Percentiles rank a stretch among this genome's conserved stretches.
Evolutionary conservation across 139 green algal genomes (phyloP).

Genomic region (Volvox reticuliferus): DNA sequence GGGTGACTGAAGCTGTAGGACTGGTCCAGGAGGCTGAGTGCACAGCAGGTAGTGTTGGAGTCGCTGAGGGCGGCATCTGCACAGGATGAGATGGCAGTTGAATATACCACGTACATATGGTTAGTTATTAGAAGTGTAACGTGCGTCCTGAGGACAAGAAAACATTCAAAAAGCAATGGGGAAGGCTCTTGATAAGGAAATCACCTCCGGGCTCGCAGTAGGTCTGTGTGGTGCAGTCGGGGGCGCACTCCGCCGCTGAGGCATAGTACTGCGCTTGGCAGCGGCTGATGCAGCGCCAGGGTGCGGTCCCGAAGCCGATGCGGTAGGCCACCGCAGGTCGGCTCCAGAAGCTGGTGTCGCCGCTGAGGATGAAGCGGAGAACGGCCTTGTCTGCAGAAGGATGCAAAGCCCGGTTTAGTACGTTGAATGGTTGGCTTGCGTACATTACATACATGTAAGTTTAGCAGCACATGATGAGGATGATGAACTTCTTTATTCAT

Average conservation of each 20-base stretch:
- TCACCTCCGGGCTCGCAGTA: slow-evolving; percentile 28
- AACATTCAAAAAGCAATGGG: too few species aligned
- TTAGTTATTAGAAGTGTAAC: too few species aligned
- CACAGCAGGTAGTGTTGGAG: slow-evolving; percentile 30
- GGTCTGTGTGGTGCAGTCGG: neutral
- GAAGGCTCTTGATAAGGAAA: too few species aligned
- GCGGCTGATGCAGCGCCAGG: slow-evolving; percentile 19
- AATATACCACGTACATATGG: too few species aligned
- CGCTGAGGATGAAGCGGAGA: slow-evolving; percentile 23
- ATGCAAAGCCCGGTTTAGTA: too few species aligned
- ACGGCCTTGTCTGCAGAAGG: slow-evolving; percentile 39
- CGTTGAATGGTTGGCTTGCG: too few species aligned
- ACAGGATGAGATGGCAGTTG: neutral
- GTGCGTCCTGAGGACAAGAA: too few species aligned
- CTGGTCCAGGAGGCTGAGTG: slow-evolving; percentile 36
- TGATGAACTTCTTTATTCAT: too few species aligned
- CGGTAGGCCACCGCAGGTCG: slow-evolving; percentile 12
- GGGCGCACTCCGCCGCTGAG: neutral
- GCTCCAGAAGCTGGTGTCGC: slow-evolving; percentile 34
- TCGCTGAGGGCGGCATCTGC: neutral
- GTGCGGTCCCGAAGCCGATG: slow-evolving; percentile 31
- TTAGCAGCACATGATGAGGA: too few species aligned
- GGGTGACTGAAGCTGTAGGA: slow-evolving; percentile 1
- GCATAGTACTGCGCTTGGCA: neutral
- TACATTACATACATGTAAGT: too few species aligned